A percentile compares a stretch with the other conserved stretches of the same genome.
These are phyloP conservation scores for Rhizopogon vulgaris DNA, from an alignment of 768 basidiomycete species.

Conservation along the genomic window DNA sequence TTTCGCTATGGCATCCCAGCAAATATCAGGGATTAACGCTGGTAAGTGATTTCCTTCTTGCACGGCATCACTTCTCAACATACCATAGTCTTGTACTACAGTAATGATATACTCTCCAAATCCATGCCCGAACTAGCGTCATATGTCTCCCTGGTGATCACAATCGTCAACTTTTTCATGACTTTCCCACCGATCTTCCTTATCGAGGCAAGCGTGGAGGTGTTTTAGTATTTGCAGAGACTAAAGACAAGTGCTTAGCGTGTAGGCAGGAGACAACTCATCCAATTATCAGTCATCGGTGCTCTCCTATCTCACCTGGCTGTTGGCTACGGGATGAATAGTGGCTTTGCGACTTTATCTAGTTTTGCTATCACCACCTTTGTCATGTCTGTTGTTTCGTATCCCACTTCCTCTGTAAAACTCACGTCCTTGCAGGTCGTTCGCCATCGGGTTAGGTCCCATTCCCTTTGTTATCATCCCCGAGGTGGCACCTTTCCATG, in stretches of 20 bases:
- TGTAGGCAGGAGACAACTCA: constrained; percentile 63
- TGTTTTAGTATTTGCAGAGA: constrained; percentile 1
- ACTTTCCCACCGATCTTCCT: constrained; percentile 81
- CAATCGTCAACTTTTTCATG: constrained; percentile 71
- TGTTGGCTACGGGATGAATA: constrained; percentile 68
- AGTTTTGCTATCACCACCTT: constrained; percentile 75
- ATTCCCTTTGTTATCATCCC: constrained; percentile 90
- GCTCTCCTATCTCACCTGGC: constrained; percentile 58
- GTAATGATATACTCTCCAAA: constrained; percentile 78
- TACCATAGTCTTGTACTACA: constrained; percentile 76
- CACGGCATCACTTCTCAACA: background rate
- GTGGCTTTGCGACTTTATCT: constrained; percentile 50
- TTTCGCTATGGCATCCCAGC: constrained; percentile 71
- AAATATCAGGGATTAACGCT: constrained; percentile 80
- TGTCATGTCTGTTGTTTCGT: constrained; percentile 50
- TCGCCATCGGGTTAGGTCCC: constrained; percentile 87
- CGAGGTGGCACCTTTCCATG: constrained; percentile 79
- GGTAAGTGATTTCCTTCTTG: constrained; percentile 28
- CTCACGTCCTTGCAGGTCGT: constrained; percentile 47
- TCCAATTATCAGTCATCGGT: constrained; percentile 62
- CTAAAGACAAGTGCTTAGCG: constrained; percentile 36
- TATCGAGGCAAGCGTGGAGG: constrained; percentile 54
- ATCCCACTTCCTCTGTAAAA: background rate
- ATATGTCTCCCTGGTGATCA: constrained; percentile 79
- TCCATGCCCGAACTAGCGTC: constrained; percentile 75